phyloP scores from a whole-genome alignment of 2,329 filamentous ascomycete species.

The Madurella fahalii region DNA sequence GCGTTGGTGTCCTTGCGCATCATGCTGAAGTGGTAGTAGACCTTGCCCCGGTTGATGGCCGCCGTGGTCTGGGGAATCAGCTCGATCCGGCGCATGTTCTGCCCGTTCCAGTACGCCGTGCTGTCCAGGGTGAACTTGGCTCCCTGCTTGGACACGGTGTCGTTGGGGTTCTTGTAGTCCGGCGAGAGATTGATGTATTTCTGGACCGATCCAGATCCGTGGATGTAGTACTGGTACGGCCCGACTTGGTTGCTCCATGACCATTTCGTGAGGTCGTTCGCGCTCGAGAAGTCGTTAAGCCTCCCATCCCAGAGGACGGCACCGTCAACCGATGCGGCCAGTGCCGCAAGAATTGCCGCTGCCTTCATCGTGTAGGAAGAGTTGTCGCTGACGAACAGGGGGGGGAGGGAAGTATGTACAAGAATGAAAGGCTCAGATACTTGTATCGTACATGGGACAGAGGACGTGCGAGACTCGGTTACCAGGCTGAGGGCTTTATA shows the following conservation, averaged over 20 bases:
- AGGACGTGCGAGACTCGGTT: not conserved
- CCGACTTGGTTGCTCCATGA: slow-evolving; percentile 65
- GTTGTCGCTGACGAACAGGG: not conserved
- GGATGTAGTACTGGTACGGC: slow-evolving; percentile 73
- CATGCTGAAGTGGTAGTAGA: slow-evolving; percentile 69
- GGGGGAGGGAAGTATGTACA: not conserved
- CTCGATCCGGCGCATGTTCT: slow-evolving; percentile 68
- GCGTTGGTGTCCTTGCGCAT: slow-evolving; percentile 55
- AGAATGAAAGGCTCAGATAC: not conserved
- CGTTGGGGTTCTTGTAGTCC: slow-evolving; percentile 60
- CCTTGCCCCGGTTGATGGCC: slow-evolving; percentile 58
- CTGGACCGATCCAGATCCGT: slow-evolving; percentile 53
- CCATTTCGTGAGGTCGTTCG: slow-evolving; percentile 56
- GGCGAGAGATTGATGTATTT: slow-evolving; percentile 59
- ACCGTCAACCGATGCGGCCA: slow-evolving; percentile 20
- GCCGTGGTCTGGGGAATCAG: slow-evolving; percentile 66
- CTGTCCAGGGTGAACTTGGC: slow-evolving; percentile 61
- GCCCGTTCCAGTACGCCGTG: slow-evolving; percentile 66
- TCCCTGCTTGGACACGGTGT: slow-evolving; percentile 57
- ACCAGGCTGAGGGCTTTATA: not conserved
- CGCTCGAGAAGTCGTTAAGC: slow-evolving; percentile 56
- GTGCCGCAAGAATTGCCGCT: slow-evolving; percentile 12
- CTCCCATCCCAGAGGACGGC: slow-evolving; percentile 56
- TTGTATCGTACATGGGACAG: not conserved
- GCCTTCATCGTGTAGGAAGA: slow-evolving; percentile 17